Base-by-base conservation (phyloP, 108 stramenopile species). In the Nannochloropsis oceanica region DNA sequence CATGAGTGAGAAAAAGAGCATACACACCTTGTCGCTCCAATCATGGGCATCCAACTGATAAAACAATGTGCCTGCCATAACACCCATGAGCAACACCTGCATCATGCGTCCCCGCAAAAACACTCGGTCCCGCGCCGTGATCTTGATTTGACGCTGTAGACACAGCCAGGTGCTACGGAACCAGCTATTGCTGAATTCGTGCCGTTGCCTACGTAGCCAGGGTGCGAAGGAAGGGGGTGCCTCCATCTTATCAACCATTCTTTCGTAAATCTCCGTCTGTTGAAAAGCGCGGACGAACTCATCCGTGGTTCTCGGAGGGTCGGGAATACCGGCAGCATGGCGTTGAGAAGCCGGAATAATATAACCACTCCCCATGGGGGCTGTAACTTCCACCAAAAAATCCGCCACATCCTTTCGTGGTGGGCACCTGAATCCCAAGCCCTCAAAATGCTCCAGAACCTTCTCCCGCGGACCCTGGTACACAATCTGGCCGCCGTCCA, bases 401-500 rank as follows among this genome's bases (percentile, higher is more conserved):
- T 95, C 94, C 8, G 93, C 96, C 34, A 89, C 82, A 86, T 95
- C 95, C 91, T 92, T 93, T 44, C 92, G 81, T 0, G 90, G 91
- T 10, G 95, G 95, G 80, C 94, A 87, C 43, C 73, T 25, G 84
- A 94, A 94, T 26, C 94, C 94, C 24, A 94, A 73, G 25, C 85
- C 81, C 84, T 88, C 83, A 79, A 96, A 94, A 79, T 94, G 88
- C 44, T 42, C 44, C 80, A 93, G 81, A 0, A 94, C 89, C 13
- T 87, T 83, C 42, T 93, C 93, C 26, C 94, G 90, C 12, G 93
- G 93, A 12, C 96, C 96, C n/a, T 93, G 91, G 86, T 94, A 95
- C 34, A 96, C 91, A 27, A 95, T 85, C 42, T 85, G 91, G 42
- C 96, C 96, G 27, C 93, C 87, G 86, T 93, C 92, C 26, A 97